Percentiles rank a stretch among this genome's conserved stretches.
Evolutionary conservation across 73 alveolate genomes (phyloP).

Genomic region (Blepharisma stoltei): DNA sequence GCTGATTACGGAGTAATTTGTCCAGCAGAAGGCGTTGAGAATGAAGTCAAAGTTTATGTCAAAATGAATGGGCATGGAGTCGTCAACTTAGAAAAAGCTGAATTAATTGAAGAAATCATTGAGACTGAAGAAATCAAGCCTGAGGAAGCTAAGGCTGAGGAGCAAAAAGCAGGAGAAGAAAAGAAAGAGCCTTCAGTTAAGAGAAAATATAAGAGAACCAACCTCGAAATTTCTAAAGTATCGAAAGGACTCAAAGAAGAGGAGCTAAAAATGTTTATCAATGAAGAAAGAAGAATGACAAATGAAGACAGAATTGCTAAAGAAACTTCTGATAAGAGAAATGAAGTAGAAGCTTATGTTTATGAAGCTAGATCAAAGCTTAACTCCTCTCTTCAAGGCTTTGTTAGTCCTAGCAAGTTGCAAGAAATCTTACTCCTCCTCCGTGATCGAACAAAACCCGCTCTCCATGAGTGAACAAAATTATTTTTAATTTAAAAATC

Average conservation of each 20-base stretch:
- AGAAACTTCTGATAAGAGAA: conserved; percentile 60
- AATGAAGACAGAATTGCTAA: conserved; percentile 51
- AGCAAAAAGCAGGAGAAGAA: conserved; percentile 42
- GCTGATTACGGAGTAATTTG: conserved; percentile 49
- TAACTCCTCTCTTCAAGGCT: conserved; percentile 44
- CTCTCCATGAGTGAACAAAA: too few species aligned
- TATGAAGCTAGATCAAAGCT: conserved; percentile 67
- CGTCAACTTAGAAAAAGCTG: conserved; percentile 60
- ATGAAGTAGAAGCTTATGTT: conserved; percentile 72
- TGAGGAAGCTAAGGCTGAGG: conserved; percentile 37
- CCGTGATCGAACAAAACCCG: too few species aligned
- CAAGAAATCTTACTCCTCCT: conserved; percentile 33
- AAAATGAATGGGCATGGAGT: conserved; percentile 60
- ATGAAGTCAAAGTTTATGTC: conserved; percentile 55
- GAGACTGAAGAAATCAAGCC: conserved; percentile 42
- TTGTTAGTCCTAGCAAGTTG: conserved; percentile 30
- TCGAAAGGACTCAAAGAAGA: conserved; percentile 41
- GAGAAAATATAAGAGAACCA: conserved; percentile 45
- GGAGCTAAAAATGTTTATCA: conserved; percentile 34
- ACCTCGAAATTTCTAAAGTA: conserved; percentile 34
- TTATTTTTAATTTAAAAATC: too few species aligned
- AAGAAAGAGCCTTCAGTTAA: conserved; percentile 43
- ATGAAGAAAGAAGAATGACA: conserved; percentile 48
- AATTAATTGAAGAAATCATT: conserved; percentile 50
- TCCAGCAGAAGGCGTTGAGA: conserved; percentile 55